A percentile compares a stretch with the other conserved stretches of the same genome.
These are phyloP conservation scores for Polyporus arcularius DNA, from an alignment of 768 basidiomycete genomes.

Conservation along the genomic window DNA sequence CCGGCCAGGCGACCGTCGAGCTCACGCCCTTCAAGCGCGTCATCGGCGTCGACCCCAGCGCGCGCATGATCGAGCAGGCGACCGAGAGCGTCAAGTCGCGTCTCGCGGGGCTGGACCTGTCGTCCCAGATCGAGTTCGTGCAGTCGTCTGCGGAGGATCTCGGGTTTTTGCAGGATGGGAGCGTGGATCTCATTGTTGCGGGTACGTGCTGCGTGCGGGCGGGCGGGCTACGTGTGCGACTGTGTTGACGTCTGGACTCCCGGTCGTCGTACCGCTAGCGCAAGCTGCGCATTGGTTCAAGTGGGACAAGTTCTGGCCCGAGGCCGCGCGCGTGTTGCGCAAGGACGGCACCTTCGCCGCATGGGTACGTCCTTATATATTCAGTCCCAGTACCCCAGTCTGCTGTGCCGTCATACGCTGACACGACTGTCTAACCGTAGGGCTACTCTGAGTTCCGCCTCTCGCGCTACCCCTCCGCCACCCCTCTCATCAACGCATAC, in stretches of 20 bases:
- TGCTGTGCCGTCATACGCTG: background rate
- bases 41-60: constrained; percentile 74
- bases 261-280: constrained; percentile 40
- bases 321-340: constrained; percentile 59
- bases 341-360: constrained; percentile 68
- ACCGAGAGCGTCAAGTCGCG: constrained; percentile 13
- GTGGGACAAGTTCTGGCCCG: constrained; percentile 69
- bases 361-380: constrained; percentile 52
- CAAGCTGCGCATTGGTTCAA: constrained; percentile 87
- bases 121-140: constrained; percentile 35
- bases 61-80: constrained; percentile 63
- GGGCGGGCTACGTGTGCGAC: background rate
- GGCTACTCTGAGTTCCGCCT: constrained; percentile 73
- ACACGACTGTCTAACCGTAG: constrained; percentile 40
- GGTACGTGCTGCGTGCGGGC: constrained; percentile 41
- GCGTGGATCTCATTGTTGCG: constrained; percentile 67
- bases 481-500: constrained; percentile 61
- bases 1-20: constrained; percentile 73
- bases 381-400: too few species aligned
- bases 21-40: constrained; percentile 59
- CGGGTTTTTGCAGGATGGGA: constrained; percentile 44
- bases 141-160: constrained; percentile 58
- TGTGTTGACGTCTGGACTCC: background rate
- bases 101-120: constrained; percentile 11
- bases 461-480: constrained; percentile 55